A percentile compares a stretch with the other conserved stretches of the same genome.
These are phyloP conservation scores for Kluyveromyces sp. DNA, from an alignment of 1,139 yeast genomes.

Conservation along the genomic window DNA sequence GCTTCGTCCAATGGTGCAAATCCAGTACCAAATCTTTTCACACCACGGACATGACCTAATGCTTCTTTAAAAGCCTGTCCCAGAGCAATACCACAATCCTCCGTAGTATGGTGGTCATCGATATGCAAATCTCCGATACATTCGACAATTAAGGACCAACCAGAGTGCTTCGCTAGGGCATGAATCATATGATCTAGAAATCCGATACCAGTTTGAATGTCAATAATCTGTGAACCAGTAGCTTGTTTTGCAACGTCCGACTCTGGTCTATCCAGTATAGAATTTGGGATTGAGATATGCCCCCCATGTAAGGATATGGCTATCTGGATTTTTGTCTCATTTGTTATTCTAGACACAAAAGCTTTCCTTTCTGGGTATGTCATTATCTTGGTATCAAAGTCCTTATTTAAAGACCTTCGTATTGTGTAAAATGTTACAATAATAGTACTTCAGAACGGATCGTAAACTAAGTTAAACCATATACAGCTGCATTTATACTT, in stretches of 20 bases:
- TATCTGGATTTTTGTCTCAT: slow-evolving; percentile 88
- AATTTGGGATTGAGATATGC: slow-evolving; percentile 46
- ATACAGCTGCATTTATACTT: too few species aligned
- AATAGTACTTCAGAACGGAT: background rate
- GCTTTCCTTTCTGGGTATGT: slow-evolving; percentile 37
- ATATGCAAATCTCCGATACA: slow-evolving; percentile 92
- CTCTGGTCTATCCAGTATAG: slow-evolving; percentile 35
- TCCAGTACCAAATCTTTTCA: slow-evolving; percentile 87
- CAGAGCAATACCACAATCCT: slow-evolving; percentile 87
- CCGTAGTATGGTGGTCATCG: slow-evolving; percentile 96
- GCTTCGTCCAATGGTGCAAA: slow-evolving; percentile 98
- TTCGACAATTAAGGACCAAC: slow-evolving; percentile 87
- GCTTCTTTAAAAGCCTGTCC: slow-evolving; percentile 89
- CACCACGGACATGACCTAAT: slow-evolving; percentile 81
- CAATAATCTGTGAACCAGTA: slow-evolving; percentile 59
- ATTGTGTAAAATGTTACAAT: background rate
- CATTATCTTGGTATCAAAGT: background rate
- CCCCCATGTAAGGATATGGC: slow-evolving; percentile 87
- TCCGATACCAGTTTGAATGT: slow-evolving; percentile 86
- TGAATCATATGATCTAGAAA: slow-evolving; percentile 96
- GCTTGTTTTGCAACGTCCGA: slow-evolving; percentile 43
- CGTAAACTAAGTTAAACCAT: background rate
- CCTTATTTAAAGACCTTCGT: background rate
- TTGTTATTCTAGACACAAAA: slow-evolving; percentile 62
- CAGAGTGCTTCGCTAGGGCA: slow-evolving; percentile 92